These are phyloP conservation scores for Solanum sitiens DNA, from an alignment of 257 asterid genomes.

Conservation along the genomic window DNA sequence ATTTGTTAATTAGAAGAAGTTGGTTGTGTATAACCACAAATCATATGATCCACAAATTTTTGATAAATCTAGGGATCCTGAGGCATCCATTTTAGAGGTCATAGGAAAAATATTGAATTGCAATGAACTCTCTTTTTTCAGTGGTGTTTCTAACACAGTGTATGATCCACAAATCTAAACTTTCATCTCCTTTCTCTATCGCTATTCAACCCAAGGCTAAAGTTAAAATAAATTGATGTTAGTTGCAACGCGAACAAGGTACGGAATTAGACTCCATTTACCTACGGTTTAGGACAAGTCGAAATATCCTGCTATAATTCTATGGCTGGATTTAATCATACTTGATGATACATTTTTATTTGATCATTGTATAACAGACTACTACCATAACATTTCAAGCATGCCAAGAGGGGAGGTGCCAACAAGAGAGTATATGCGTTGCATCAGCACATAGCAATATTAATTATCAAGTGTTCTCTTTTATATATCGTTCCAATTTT, in stretches of 20 bases:
- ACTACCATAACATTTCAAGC: not conserved
- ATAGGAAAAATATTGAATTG: not conserved
- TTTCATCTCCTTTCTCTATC: not conserved
- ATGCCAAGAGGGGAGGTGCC: not conserved
- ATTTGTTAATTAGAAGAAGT: not conserved
- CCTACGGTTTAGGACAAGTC: not conserved
- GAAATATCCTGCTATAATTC: not conserved
- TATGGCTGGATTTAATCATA: not conserved
- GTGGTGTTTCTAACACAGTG: not conserved
- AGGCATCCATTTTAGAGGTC: not conserved
- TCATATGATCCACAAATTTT: not conserved
- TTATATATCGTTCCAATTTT: conserved; percentile 3
- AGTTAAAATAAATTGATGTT: not conserved
- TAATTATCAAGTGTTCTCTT: not conserved
- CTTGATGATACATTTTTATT: not conserved
- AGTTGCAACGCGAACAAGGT: not conserved
- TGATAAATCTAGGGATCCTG: not conserved
- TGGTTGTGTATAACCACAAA: not conserved
- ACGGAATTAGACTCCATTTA: not conserved
- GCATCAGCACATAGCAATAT: not conserved
- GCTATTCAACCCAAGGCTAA: not conserved
- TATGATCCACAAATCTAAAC: not conserved
- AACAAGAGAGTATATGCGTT: not conserved
- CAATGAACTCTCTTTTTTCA: not conserved
- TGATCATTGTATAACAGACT: not conserved